These are phyloP conservation scores for Apiotrichum akiyoshidainum DNA, from an alignment of 1,284 basidiomycete genomes.

Conservation along the genomic window DNA sequence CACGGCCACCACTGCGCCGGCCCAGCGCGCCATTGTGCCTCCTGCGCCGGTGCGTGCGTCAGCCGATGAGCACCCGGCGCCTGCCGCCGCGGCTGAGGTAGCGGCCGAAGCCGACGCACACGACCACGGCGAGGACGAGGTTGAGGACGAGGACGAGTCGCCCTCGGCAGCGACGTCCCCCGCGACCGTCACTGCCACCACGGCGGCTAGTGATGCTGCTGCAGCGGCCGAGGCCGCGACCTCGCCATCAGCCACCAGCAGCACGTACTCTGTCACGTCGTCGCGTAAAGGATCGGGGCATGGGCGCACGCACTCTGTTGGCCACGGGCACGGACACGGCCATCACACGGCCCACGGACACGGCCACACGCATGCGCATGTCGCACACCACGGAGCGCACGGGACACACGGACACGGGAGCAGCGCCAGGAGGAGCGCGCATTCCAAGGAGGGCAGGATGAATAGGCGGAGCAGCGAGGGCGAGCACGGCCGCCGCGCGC, in stretches of 20 bases:
- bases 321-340: constrained; percentile 6
- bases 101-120: too few species aligned
- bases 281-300: background rate
- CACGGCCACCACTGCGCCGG: background rate
- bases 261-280: constrained; percentile 6
- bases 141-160: too few species aligned
- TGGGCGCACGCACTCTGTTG: constrained; percentile 6
- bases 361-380: constrained; percentile 13
- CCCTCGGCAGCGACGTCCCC: too few species aligned
- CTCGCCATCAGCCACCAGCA: constrained; percentile 1
- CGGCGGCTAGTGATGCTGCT: background rate
- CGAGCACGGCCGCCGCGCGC: constrained; percentile 38
- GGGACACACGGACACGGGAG: constrained; percentile 11
- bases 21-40: too few species aligned
- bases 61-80: background rate
- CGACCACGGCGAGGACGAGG: too few species aligned
- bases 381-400: constrained; percentile 2
- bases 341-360: constrained; percentile 12
- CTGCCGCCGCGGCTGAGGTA: background rate
- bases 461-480: too few species aligned
- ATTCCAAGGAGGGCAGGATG: too few species aligned
- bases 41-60: too few species aligned
- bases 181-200: too few species aligned
- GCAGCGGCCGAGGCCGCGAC: background rate
- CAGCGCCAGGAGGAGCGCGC: constrained; percentile 21